These are phyloP conservation scores for Proliferodiscus dingleyae DNA, from an alignment of 2,329 filamentous ascomycete species.

Conservation along the genomic window DNA sequence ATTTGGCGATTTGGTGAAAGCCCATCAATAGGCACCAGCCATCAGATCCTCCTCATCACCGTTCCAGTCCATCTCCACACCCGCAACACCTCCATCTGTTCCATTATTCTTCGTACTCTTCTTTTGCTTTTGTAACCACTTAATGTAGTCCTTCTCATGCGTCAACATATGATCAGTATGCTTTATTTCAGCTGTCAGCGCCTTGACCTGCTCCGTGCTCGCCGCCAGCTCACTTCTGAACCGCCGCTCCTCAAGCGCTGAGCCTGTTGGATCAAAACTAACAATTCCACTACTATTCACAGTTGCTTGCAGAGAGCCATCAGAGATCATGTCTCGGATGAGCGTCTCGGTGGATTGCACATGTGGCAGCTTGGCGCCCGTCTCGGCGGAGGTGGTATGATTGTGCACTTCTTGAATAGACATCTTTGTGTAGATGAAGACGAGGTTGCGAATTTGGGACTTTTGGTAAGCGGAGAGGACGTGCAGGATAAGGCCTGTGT, in stretches of 20 bases:
- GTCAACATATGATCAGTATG: slow-evolving; percentile 50
- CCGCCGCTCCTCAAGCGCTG: slow-evolving; percentile 44
- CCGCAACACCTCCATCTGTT: slow-evolving; percentile 9
- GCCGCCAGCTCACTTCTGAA: slow-evolving; percentile 44
- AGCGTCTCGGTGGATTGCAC: slow-evolving; percentile 43
- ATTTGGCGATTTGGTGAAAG: too few species aligned
- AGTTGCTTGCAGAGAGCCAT: slow-evolving; percentile 47
- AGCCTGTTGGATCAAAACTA: slow-evolving; percentile 42
- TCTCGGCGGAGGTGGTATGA: slow-evolving; percentile 50
- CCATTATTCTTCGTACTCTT: slow-evolving; percentile 9
- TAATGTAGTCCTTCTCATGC: slow-evolving; percentile 53
- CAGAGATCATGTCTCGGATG: slow-evolving; percentile 50
- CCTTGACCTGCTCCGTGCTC: slow-evolving; percentile 39
- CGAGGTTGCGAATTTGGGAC: slow-evolving; percentile 70
- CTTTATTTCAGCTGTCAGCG: slow-evolving; percentile 44
- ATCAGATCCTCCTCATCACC: slow-evolving; percentile 31
- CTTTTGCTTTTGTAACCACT: slow-evolving; percentile 39
- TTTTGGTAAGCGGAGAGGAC: slow-evolving; percentile 67
- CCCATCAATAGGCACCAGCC: slow-evolving; percentile 16
- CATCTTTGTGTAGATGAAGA: slow-evolving; percentile 62
- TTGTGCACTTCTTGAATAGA: slow-evolving; percentile 48
- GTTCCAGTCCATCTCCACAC: slow-evolving; percentile 21
- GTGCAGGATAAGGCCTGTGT: slow-evolving; percentile 63
- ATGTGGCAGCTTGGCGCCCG: slow-evolving; percentile 38
- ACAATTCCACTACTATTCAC: slow-evolving; percentile 46